These are phyloP conservation scores for Xylaria curta DNA, from an alignment of 495 filamentous ascomycete genomes.

Conservation along the genomic window DNA sequence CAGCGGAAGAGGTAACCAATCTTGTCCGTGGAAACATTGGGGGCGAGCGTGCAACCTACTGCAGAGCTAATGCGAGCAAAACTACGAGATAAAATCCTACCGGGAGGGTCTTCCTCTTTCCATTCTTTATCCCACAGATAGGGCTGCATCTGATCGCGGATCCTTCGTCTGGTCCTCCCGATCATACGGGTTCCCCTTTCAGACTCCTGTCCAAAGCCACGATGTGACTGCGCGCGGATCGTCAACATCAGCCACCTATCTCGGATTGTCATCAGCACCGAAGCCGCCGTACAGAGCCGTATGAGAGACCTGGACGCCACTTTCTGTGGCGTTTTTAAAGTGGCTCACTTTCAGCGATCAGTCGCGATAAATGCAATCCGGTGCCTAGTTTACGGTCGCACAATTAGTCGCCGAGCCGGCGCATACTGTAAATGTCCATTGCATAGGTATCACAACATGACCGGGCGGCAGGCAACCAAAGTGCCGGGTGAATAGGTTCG, in stretches of 20 bases:
- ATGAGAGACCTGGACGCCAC: background rate
- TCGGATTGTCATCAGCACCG: background rate
- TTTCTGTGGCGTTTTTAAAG: too few species aligned
- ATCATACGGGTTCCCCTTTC: background rate
- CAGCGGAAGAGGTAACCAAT: background rate
- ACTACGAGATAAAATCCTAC: constrained; percentile 1
- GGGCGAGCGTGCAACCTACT: background rate
- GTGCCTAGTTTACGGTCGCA: constrained; percentile 1
- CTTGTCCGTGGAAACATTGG: background rate
- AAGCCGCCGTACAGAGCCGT: background rate
- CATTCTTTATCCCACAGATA: constrained; percentile 5
- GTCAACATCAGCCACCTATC: background rate
- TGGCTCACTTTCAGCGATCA: background rate
- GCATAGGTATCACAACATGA: background rate
- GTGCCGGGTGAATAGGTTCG: background rate
- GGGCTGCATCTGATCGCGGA: constrained; percentile 16
- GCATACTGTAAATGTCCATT: background rate
- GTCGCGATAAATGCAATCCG: background rate
- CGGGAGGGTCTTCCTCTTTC: background rate
- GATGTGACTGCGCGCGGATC: background rate
- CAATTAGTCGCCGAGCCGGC: constrained; percentile 11
- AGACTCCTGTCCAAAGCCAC: background rate
- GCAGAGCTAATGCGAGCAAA: constrained; percentile 12
- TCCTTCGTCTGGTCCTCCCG: background rate
- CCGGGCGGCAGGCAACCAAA: background rate